Evolutionary conservation across 805 yeast genomes (phyloP).

Genomic region (Saccharomyces paradoxus): DNA sequence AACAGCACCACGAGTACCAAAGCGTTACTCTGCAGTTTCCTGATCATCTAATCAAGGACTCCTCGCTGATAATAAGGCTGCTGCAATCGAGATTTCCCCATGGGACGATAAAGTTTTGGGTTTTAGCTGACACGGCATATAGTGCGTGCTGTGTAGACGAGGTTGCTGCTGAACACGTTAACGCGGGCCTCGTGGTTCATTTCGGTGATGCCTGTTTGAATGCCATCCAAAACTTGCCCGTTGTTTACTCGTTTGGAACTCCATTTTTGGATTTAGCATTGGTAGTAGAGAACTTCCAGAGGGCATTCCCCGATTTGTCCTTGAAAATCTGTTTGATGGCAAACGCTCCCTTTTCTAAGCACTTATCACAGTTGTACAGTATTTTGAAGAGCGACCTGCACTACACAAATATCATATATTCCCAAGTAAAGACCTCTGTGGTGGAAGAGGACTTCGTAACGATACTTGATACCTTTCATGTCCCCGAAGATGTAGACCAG

Average conservation of each 20-base stretch:
- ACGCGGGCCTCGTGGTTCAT: conserved; percentile 78
- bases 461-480: background rate
- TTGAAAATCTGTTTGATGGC: conserved; percentile 59
- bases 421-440: conserved; percentile 31
- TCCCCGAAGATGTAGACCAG: background rate
- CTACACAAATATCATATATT: conserved; percentile 33
- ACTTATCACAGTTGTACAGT: conserved; percentile 35
- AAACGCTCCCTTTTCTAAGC: conserved; percentile 56
- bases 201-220: conserved; percentile 93
- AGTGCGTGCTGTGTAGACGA: conserved; percentile 95
- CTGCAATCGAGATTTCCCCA: conserved; percentile 35
- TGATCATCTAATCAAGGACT: conserved; percentile 67
- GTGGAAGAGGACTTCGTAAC: background rate
- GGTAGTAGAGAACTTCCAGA: conserved; percentile 35
- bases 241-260: conserved; percentile 71
- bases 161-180: conserved; percentile 90
- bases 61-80: conserved; percentile 57
- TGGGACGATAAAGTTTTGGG: conserved; percentile 47
- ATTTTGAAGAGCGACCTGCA: conserved; percentile 21
- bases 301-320: conserved; percentile 33
- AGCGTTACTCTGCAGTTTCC: conserved; percentile 85
- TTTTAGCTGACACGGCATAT: conserved; percentile 91
- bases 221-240: conserved; percentile 63
- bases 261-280: conserved; percentile 43
- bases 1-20: conserved; percentile 30